Evolutionary conservation across 116 monocot species (phyloP).

Genomic region (Posidonia oceanica): DNA sequence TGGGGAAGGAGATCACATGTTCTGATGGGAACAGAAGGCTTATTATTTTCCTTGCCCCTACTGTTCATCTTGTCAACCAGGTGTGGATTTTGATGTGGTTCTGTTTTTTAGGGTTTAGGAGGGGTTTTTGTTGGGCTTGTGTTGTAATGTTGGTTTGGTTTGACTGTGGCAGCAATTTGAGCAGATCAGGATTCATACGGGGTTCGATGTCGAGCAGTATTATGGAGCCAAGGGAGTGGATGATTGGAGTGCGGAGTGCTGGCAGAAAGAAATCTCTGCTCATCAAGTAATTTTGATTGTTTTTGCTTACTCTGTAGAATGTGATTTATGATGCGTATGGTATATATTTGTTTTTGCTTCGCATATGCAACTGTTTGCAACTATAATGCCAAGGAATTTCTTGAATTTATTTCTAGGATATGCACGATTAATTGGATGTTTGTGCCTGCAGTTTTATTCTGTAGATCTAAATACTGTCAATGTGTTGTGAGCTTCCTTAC

Average conservation of each 20-base stretch:
- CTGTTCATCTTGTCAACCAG: constrained; percentile 79
- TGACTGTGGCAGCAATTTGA: constrained; percentile 50
- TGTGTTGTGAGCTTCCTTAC: too few relatives aligned
- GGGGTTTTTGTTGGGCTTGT: constrained; percentile 1
- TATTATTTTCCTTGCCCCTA: constrained; percentile 74
- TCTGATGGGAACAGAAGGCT: constrained; percentile 14
- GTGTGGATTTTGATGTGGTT: constrained; percentile 2
- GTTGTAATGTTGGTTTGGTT: neutral
- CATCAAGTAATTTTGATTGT: constrained; percentile 21
- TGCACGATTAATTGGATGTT: too few relatives aligned
- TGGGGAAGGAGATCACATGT: constrained; percentile 26
- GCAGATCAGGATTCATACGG: constrained; percentile 44
- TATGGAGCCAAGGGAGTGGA: constrained; percentile 65
- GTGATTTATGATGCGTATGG: neutral
- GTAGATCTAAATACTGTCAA: too few relatives aligned
- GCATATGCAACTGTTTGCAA: too few relatives aligned
- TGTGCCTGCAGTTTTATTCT: too few relatives aligned
- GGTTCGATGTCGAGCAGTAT: constrained; percentile 39
- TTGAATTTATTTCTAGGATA: too few relatives aligned
- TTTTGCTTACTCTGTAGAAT: neutral
- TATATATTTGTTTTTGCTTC: too few relatives aligned
- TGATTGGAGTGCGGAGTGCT: constrained; percentile 40
- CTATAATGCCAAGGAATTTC: too few relatives aligned
- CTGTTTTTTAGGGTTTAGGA: neutral
- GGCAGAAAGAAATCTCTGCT: constrained; percentile 47